Percentiles rank a stretch among this genome's conserved stretches.
These are phyloP conservation scores for Fusarium poae DNA, from an alignment of 2,329 filamentous ascomycete genomes.

Conservation along the genomic window DNA sequence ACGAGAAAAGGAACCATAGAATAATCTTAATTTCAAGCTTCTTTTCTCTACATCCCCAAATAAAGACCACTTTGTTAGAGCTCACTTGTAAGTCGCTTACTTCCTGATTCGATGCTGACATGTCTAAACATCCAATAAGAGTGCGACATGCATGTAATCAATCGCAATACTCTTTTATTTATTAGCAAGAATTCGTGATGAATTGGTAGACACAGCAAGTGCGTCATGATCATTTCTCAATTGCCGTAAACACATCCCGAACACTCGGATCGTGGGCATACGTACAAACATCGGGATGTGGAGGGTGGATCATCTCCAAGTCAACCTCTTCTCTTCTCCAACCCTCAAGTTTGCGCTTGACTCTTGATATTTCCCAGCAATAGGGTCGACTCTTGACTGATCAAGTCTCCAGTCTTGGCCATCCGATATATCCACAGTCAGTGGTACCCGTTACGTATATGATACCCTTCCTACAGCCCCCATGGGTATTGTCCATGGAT, in stretches of 20 bases:
- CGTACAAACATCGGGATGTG: slow-evolving; percentile 21
- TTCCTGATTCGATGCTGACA: neutral
- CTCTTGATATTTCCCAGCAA: slow-evolving; percentile 4
- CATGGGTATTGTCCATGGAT: neutral
- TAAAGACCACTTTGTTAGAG: neutral
- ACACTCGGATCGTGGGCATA: slow-evolving; percentile 8
- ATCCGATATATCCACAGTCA: slow-evolving; percentile 15
- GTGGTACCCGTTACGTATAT: slow-evolving; percentile 7
- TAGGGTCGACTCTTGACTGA: neutral
- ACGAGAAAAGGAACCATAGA: no score
- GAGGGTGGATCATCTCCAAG: neutral
- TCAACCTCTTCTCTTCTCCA: neutral
- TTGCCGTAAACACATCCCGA: slow-evolving; percentile 37
- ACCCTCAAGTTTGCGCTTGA: slow-evolving; percentile 9
- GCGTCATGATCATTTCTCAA: neutral
- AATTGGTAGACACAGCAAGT: neutral
- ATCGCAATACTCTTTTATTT: neutral
- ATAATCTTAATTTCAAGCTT: slow-evolving; percentile 38
- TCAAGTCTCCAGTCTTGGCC: slow-evolving; percentile 10
- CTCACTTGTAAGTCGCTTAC: neutral
- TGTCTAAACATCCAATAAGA: neutral
- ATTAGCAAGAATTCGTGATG: neutral
- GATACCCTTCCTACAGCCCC: neutral
- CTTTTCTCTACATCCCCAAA: neutral
- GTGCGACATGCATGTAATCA: neutral